Evolutionary conservation across 331 rosid species (phyloP).

Genomic region (Malus hybrid): DNA sequence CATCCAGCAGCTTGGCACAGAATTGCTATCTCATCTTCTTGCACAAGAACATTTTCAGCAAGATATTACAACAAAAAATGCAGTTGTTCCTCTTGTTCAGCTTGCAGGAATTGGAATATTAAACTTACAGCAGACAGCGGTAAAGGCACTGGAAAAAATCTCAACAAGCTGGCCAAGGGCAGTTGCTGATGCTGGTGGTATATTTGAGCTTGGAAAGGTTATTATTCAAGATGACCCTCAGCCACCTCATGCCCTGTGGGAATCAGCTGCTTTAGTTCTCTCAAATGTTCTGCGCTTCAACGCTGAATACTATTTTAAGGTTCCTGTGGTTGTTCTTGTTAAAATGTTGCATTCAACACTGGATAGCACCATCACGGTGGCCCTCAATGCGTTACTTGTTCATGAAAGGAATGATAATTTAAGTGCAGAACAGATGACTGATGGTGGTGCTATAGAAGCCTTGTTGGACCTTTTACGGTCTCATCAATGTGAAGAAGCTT

Average conservation of each 20-base stretch:
- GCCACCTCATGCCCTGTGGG: slow-evolving; percentile 90
- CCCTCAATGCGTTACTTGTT: slow-evolving; percentile 69
- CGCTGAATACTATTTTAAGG: slow-evolving; percentile 77
- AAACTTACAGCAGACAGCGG: slow-evolving; percentile 86
- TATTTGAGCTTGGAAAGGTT: slow-evolving; percentile 88
- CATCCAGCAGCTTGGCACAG: slow-evolving; percentile 99
- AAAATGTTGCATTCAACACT: slow-evolving; percentile 77
- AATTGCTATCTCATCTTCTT: slow-evolving; percentile 87
- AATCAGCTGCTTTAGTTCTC: slow-evolving; percentile 91
- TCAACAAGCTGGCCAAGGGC: slow-evolving; percentile 93
- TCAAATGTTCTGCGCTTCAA: slow-evolving; percentile 68
- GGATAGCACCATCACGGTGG: slow-evolving; percentile 66
- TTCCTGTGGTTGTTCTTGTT: slow-evolving; percentile 92
- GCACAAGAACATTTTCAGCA: slow-evolving; percentile 96
- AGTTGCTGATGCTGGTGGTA: slow-evolving; percentile 96
- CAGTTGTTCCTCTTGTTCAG: slow-evolving; percentile 93
- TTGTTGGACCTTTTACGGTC: slow-evolving; percentile 83
- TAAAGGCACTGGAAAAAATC: slow-evolving; percentile 82
- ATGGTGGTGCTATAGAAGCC: slow-evolving; percentile 80
- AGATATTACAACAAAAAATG: slow-evolving; percentile 88
- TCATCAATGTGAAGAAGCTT: slow-evolving; percentile 90
- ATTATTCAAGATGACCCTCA: slow-evolving; percentile 95
- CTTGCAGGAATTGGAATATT: slow-evolving; percentile 97
- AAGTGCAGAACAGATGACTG: slow-evolving; percentile 87
- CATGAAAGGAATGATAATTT: slow-evolving; percentile 70